These are phyloP conservation scores for Penicillium waksmanii DNA, from an alignment of 495 filamentous ascomycete species.

Conservation along the genomic window DNA sequence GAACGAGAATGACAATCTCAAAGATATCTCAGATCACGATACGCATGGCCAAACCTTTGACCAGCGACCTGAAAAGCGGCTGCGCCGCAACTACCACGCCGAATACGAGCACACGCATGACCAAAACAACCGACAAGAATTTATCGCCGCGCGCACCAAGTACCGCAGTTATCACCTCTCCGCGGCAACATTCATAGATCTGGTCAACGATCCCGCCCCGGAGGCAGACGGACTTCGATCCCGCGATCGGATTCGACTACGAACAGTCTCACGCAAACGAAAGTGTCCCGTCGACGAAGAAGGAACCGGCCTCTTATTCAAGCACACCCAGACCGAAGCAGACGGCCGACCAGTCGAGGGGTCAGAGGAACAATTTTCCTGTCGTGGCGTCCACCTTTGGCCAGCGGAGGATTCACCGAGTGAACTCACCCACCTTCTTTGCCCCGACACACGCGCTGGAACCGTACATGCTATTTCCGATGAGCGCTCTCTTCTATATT, in stretches of 20 bases:
- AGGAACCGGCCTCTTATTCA: constrained; percentile 39
- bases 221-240: constrained; percentile 36
- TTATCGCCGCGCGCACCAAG: constrained; percentile 61
- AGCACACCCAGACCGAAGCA: constrained; percentile 33
- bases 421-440: constrained; percentile 59
- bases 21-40: constrained; percentile 26
- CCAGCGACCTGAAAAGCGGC: constrained; percentile 41
- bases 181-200: constrained; percentile 65
- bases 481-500: constrained; percentile 59
- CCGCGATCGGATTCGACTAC: constrained; percentile 55
- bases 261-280: constrained; percentile 51
- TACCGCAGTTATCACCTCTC: constrained; percentile 62
- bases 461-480: constrained; percentile 58
- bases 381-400: constrained; percentile 60
- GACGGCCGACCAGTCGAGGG: constrained; percentile 32
- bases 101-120: constrained; percentile 53
- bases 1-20: constrained; percentile 4
- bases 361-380: constrained; percentile 52
- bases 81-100: constrained; percentile 44
- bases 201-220: constrained; percentile 61
- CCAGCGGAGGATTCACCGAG: constrained; percentile 53
- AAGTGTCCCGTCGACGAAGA: constrained; percentile 44
- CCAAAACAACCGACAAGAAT: constrained; percentile 44
- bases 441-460: constrained; percentile 52
- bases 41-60: constrained; percentile 36